phyloP scores from a whole-genome alignment of 2,329 filamentous ascomycete genomes.

The Myriosclerotinia curreyana region DNA sequence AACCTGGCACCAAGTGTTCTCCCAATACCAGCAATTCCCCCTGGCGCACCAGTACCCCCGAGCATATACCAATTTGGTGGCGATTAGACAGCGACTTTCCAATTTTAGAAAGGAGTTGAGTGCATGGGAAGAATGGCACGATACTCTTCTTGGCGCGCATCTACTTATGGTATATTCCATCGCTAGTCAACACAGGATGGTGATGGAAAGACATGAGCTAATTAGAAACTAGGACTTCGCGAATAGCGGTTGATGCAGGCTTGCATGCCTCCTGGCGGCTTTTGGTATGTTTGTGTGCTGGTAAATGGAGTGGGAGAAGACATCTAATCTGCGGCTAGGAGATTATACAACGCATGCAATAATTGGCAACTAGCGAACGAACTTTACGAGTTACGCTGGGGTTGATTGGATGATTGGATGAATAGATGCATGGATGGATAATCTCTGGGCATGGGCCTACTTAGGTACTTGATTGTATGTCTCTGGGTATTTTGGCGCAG shows the following conservation, averaged over 20 bases:
- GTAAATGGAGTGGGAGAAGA: not conserved
- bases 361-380: not conserved
- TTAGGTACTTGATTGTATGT: slow-evolving; percentile 2
- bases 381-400: not conserved
- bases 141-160: not conserved
- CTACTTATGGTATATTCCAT: no score
- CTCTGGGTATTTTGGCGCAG: not conserved
- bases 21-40: not conserved
- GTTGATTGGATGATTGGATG: not conserved
- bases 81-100: not conserved
- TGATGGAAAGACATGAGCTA: no score
- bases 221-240: no score
- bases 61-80: rapidly evolving
- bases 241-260: no score
- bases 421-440: not conserved
- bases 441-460: not conserved
- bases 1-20: not conserved
- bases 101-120: not conserved
- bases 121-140: not conserved
- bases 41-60: not conserved
- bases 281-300: not conserved
- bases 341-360: not conserved
- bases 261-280: no score
- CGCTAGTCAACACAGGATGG: no score
- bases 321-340: not conserved